Evolutionary conservation across 2,329 filamentous ascomycete genomes (phyloP), one percentile per base, ranked within the genome.

Genomic region (Trichoderma semiorbis): DNA sequence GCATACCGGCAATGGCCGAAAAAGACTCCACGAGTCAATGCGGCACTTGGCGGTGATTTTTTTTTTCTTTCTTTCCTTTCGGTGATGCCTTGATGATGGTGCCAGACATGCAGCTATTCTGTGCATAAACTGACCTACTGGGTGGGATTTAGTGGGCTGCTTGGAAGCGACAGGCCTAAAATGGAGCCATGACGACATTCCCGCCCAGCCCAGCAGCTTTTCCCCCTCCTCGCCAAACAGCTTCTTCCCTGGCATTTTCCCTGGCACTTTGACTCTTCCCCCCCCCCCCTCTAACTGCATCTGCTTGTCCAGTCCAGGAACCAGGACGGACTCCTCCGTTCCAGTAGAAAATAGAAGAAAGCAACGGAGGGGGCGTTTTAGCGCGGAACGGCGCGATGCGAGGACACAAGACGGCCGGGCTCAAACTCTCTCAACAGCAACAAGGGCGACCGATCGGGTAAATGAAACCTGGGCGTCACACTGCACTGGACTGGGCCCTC

Each of bases 331-430:
- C 34, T 63, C 32, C 60, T 39, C 60, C 60, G 60, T 63, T 21
- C 60, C 60, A 43, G 60, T 63, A 53, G 47, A 24, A 24, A 26
- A 43, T 24, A 47, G 39, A 30, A 30, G 24, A 16, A 16, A 14
- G 60, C 60, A 28, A n/a, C 7, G 26, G 60, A 36, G 14, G 63
- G 47, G 34, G 39, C 55, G 26, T 14, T 55, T 47, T 66, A 71
- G 69, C 55, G 69, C 60, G 69, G 69, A 58, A 66, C 69, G 69
- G 62, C 60, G 61, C 62, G 69, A 61, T 55, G 69, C 69, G 69
- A 71, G 34, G 32, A 55, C 63, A 24, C 32, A 53, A 53, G 21
- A 53, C 21, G 47, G 47, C n/a, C 47, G 47, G 47, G 30, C 47
- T 30, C 36, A 61, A 53, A 69, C 55, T 57, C 11, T 16, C 28